Evolutionary conservation across 306 rosid genomes (phyloP).

Genomic region (Trifolium dubium): DNA sequence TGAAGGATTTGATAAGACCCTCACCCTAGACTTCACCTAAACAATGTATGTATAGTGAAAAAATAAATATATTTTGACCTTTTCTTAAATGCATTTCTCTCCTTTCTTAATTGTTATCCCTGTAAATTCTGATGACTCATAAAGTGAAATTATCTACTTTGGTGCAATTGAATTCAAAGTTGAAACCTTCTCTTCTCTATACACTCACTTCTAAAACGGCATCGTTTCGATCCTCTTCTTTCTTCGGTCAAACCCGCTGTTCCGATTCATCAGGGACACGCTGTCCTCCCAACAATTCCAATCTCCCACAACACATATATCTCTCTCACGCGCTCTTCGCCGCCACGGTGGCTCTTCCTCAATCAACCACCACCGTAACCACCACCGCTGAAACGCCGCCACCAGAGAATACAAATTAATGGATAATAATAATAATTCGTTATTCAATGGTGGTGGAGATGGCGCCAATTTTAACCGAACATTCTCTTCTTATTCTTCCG

Average conservation of each 20-base stretch:
- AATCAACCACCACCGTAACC: slow-evolving; percentile 19
- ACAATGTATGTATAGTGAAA: no score
- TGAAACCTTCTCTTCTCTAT: not conserved
- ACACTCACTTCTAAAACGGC: slow-evolving; percentile 3
- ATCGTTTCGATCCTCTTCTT: slow-evolving; percentile 36
- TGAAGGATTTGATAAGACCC: no score
- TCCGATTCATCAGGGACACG: slow-evolving; percentile 42
- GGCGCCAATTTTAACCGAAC: slow-evolving; percentile 40
- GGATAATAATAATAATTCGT: slow-evolving; percentile 47
- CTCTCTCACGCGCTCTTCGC: not conserved
- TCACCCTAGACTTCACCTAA: no score
- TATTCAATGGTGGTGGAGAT: slow-evolving; percentile 42
- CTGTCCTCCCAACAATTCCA: not conserved
- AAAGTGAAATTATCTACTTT: not conserved
- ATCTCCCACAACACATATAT: not conserved
- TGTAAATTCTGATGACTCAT: no score
- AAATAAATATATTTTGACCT: no score
- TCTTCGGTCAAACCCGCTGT: slow-evolving; percentile 17
- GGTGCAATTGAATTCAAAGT: not conserved
- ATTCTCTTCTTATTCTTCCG: slow-evolving; percentile 44
- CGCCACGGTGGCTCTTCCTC: slow-evolving; percentile 30
- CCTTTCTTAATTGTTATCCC: no score
- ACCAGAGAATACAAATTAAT: slow-evolving; percentile 37
- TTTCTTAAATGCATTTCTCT: no score
- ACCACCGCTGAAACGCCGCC: not conserved